Percentiles rank a stretch among this genome's conserved stretches.
phyloP scores from a whole-genome alignment of 202 grass and related monocot genomes.

The Tripidium arundinaceum region DNA sequence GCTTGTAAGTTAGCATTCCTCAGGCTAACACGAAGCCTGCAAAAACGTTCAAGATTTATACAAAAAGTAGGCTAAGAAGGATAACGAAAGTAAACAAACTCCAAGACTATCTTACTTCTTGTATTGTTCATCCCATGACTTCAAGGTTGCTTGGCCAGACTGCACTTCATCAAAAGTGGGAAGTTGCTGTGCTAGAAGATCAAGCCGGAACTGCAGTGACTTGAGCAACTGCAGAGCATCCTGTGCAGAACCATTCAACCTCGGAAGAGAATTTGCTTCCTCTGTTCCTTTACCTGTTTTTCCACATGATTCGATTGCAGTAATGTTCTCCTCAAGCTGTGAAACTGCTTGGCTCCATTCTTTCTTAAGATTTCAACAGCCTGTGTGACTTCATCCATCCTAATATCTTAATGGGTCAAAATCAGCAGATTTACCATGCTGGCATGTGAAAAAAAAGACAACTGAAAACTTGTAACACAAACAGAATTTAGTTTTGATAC shows the following conservation, averaged over 20 bases:
- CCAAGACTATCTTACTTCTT: slow-evolving; percentile 45
- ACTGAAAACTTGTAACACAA: background rate
- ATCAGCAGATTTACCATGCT: background rate
- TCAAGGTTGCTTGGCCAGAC: slow-evolving; percentile 49
- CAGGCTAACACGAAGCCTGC: slow-evolving; percentile 50
- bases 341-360: slow-evolving; percentile 58
- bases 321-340: slow-evolving; percentile 52
- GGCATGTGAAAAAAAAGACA: background rate
- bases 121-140: slow-evolving; percentile 73
- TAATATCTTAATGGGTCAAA: slow-evolving; percentile 13
- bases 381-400: slow-evolving; percentile 71
- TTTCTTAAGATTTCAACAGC: slow-evolving; percentile 69
- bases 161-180: slow-evolving; percentile 72
- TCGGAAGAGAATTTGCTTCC: slow-evolving; percentile 65
- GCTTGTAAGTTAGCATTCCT: slow-evolving; percentile 88
- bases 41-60: background rate
- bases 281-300: slow-evolving; percentile 64
- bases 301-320: slow-evolving; percentile 51
- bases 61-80: background rate
- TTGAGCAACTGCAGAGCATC: slow-evolving; percentile 70
- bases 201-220: slow-evolving; percentile 67
- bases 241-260: slow-evolving; percentile 69
- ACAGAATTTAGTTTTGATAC: background rate
- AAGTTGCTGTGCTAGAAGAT: slow-evolving; percentile 73
- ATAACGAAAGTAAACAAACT: background rate